Conservation (phyloP, 2,329 filamentous ascomycete genomes). For the Beauveria varroae region DNA sequence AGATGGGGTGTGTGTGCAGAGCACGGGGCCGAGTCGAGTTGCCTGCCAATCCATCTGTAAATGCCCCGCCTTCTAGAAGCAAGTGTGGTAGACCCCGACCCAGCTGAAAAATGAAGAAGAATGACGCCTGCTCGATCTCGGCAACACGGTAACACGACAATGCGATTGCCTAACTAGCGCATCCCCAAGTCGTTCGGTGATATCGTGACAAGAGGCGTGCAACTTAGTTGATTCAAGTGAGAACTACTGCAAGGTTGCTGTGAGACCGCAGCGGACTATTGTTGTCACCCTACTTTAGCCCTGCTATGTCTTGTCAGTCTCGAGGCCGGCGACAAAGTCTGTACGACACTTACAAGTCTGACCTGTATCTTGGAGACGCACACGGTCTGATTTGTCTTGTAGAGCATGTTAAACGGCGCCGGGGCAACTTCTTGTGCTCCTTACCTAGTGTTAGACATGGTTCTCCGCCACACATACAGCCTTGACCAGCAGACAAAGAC, state of each 20-base stretch:
- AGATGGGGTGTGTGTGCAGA: background rate
- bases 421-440: background rate
- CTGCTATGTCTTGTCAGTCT: background rate
- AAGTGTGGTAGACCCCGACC: slow-evolving; percentile 7
- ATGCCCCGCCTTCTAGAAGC: slow-evolving; percentile 12
- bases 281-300: background rate
- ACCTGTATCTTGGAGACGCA: background rate
- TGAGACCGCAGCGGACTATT: background rate
- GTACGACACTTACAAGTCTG: background rate
- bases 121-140: background rate
- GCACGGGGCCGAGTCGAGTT: background rate
- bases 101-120: slow-evolving; percentile 9
- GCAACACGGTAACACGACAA: slow-evolving; percentile 2
- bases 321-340: background rate
- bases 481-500: background rate
- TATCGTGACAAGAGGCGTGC: background rate
- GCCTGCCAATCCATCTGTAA: background rate
- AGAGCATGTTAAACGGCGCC: background rate
- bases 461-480: background rate
- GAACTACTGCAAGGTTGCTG: slow-evolving; percentile 1
- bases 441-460: background rate
- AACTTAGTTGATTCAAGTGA: background rate
- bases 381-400: background rate
- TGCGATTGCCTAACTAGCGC: slow-evolving; percentile 2
- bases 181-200: background rate